phyloP scores from a whole-genome alignment of 257 asterid species.

The Fraxinus quadrangulata region DNA sequence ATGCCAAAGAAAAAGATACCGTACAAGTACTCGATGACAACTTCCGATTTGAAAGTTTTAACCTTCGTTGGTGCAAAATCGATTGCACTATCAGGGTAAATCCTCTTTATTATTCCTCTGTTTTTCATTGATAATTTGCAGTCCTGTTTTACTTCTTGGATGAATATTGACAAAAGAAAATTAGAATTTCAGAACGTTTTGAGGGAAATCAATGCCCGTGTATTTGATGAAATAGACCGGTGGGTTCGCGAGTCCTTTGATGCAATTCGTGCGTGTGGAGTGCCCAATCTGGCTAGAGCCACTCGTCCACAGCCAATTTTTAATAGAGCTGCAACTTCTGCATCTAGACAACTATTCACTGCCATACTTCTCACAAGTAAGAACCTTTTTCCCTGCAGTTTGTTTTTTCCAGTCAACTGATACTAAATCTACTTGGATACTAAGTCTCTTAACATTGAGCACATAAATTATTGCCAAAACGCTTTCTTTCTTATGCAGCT shows the following conservation, averaged over 20 bases:
- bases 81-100: constrained; percentile 67
- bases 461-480: neutral
- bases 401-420: neutral
- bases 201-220: constrained; percentile 59
- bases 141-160: constrained; percentile 5
- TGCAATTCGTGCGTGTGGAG: constrained; percentile 45
- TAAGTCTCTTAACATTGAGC: constrained; percentile 5
- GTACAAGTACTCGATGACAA: constrained; percentile 27
- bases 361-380: constrained; percentile 80
- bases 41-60: constrained; percentile 56
- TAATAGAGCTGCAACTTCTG: constrained; percentile 33
- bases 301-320: constrained; percentile 60
- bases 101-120: neutral
- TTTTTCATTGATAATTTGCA: neutral
- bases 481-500: neutral
- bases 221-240: constrained; percentile 57
- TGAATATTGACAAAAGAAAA: neutral
- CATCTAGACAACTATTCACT: constrained; percentile 63
- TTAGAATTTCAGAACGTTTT: constrained; percentile 57
- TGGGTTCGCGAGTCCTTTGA: constrained; percentile 74
- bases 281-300: constrained; percentile 37
- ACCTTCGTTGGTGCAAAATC: constrained; percentile 59
- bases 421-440: constrained; percentile 4
- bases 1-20: constrained; percentile 20
- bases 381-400: constrained; percentile 31